Percentiles rank a stretch among this genome's conserved stretches.
Evolutionary conservation across 106 monocot species (phyloP).

Genomic region (Chionographis japonica): DNA sequence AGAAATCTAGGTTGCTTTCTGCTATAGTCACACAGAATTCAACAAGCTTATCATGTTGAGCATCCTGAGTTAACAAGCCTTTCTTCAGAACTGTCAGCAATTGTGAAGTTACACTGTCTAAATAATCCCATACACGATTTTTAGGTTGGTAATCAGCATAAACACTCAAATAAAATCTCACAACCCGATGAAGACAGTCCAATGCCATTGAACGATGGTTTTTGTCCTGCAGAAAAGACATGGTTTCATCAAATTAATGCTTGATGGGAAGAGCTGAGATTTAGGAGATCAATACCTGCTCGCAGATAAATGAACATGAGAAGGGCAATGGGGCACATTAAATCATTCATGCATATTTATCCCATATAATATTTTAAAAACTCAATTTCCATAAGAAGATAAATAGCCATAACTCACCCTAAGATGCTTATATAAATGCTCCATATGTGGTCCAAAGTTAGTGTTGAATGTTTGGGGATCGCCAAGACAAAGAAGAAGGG

Average conservation of each 20-base stretch:
- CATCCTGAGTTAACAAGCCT: constrained; percentile 90
- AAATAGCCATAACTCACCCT: constrained; percentile 37
- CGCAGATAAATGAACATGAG: not conserved
- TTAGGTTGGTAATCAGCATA: constrained; percentile 75
- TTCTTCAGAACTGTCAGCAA: constrained; percentile 78
- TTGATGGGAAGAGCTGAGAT: not conserved
- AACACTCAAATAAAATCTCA: constrained; percentile 85
- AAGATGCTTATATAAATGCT: constrained; percentile 86
- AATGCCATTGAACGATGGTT: constrained; percentile 97
- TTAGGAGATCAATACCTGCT: not conserved
- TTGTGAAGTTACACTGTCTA: constrained; percentile 96
- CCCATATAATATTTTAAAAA: too few species aligned
- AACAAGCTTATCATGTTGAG: constrained; percentile 97
- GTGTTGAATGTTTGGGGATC: constrained; percentile 84
- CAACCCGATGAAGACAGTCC: constrained; percentile 94
- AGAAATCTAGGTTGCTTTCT: constrained; percentile 85
- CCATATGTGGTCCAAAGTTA: constrained; percentile 81
- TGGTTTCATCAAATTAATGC: not conserved
- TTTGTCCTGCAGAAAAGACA: constrained; percentile 66
- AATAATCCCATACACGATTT: constrained; percentile 92
- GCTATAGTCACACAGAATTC: constrained; percentile 98
- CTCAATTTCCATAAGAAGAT: not conserved
- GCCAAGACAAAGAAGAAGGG: constrained; percentile 97
- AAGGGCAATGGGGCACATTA: not conserved
- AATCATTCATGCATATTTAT: not conserved